Evolutionary conservation across 148 eudicot species (phyloP).

Genomic region (Cornus suecica): DNA sequence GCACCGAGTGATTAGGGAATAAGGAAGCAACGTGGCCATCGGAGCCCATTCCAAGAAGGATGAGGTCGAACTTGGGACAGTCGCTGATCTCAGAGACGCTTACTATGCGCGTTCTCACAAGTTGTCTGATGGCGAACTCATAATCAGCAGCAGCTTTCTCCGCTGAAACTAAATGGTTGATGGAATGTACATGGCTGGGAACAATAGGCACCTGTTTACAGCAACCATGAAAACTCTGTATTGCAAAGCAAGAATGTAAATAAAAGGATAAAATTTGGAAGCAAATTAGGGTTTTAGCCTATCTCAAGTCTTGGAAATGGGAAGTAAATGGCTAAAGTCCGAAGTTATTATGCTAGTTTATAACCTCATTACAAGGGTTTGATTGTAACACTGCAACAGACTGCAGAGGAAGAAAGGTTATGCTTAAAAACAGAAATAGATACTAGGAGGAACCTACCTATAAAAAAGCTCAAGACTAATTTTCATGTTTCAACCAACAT

Average conservation of each 20-base stretch:
- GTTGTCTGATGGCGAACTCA: slow-evolving; percentile 80
- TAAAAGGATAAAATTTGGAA: not conserved
- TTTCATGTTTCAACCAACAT: not conserved
- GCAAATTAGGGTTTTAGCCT: not conserved
- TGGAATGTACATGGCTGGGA: slow-evolving; percentile 75
- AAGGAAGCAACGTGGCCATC: slow-evolving; percentile 95
- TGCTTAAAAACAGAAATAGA: not conserved
- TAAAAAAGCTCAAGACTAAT: not conserved
- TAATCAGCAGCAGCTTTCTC: slow-evolving; percentile 86
- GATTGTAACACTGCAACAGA: not conserved
- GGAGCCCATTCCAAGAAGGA: slow-evolving; percentile 83
- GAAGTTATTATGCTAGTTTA: not conserved
- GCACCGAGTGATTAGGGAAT: slow-evolving; percentile 67
- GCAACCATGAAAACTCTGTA: not conserved
- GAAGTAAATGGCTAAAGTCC: not conserved
- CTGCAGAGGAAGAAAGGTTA: not conserved
- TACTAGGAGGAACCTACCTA: not conserved
- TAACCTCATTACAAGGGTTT: not conserved
- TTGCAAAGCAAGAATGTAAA: not conserved
- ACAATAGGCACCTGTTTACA: slow-evolving; percentile 56
- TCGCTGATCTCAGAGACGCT: slow-evolving; percentile 63
- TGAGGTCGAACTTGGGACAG: slow-evolving; percentile 89
- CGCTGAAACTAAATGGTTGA: slow-evolving; percentile 73
- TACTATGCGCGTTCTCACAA: slow-evolving; percentile 67
- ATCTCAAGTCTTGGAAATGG: not conserved